Percentiles rank a stretch among this genome's conserved stretches.
These are phyloP conservation scores for Hypocrella siamensis DNA, from an alignment of 2,329 filamentous ascomycete genomes.

Conservation along the genomic window DNA sequence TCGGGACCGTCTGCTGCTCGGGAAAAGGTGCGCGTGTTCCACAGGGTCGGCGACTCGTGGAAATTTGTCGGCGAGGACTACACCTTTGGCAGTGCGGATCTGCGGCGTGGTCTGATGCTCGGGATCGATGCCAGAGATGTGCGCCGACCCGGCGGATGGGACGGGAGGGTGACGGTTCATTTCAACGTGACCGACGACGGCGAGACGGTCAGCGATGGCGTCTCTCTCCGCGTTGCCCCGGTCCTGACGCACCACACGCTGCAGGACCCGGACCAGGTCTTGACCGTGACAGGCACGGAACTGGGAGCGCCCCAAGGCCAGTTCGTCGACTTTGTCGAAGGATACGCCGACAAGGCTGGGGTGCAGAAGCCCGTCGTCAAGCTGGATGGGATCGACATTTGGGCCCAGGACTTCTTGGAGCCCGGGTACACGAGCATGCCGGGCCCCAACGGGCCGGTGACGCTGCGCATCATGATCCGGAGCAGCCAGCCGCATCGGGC, in stretches of 20 bases:
- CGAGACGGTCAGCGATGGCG: slow-evolving; percentile 9
- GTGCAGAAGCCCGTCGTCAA: slow-evolving; percentile 3
- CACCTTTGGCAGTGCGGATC: slow-evolving; percentile 12
- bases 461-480: slow-evolving; percentile 13
- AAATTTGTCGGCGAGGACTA: slow-evolving; percentile 10
- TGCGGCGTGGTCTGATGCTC: slow-evolving; percentile 15
- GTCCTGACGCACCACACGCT: slow-evolving; percentile 21
- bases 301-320: background rate
- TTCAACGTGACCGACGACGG: slow-evolving; percentile 14
- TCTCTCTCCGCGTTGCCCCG: slow-evolving; percentile 19
- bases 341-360: background rate
- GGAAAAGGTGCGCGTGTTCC: slow-evolving; percentile 14
- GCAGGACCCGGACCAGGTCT: slow-evolving; percentile 12
- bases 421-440: slow-evolving; percentile 23
- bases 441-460: slow-evolving; percentile 14
- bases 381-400: slow-evolving; percentile 11
- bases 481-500: slow-evolving; percentile 6
- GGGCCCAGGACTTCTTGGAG: slow-evolving; percentile 24
- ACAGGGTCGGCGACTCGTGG: slow-evolving; percentile 10
- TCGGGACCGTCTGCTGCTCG: slow-evolving; percentile 2
- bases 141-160: slow-evolving; percentile 10
- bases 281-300: slow-evolving; percentile 5
- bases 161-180: slow-evolving; percentile 11
- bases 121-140: slow-evolving; percentile 20
- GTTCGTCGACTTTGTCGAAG: background rate